These are phyloP conservation scores for Allantophomopsis lycopodina DNA, from an alignment of 2,329 filamentous ascomycete genomes.

Conservation along the genomic window DNA sequence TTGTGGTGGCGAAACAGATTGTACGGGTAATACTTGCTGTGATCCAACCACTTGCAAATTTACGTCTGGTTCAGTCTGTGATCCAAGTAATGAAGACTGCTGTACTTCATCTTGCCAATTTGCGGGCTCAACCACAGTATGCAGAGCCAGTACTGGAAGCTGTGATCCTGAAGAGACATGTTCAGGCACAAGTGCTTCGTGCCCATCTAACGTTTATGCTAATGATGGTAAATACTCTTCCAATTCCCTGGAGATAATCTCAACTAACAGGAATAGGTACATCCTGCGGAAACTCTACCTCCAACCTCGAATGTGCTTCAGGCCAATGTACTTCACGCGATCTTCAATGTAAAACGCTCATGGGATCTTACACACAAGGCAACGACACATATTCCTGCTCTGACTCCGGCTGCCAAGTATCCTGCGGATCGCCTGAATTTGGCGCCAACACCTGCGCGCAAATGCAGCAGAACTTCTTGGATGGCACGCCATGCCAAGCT, in stretches of 20 bases:
- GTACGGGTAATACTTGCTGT: constrained; percentile 69
- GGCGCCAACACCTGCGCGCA: constrained; percentile 52
- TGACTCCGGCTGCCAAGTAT: constrained; percentile 56
- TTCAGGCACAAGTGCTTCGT: constrained; percentile 55
- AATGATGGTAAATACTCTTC: constrained; percentile 39
- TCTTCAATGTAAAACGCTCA: constrained; percentile 73
- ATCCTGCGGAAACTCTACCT: constrained; percentile 44
- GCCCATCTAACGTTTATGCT: constrained; percentile 58
- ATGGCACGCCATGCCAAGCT: constrained; percentile 74
- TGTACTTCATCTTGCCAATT: constrained; percentile 57
- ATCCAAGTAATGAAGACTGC: constrained; percentile 71
- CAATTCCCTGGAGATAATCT: background rate
- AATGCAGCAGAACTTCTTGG: constrained; percentile 83
- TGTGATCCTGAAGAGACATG: constrained; percentile 85
- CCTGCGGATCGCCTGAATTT: constrained; percentile 58
- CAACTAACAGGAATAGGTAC: constrained; percentile 22
- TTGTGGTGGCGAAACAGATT: constrained; percentile 66
- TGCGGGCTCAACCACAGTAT: constrained; percentile 54
- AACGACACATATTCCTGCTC: constrained; percentile 76
- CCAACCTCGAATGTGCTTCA: constrained; percentile 64
- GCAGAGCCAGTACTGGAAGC: constrained; percentile 61
- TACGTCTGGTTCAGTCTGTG: constrained; percentile 57
- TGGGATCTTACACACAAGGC: constrained; percentile 58
- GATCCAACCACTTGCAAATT: constrained; percentile 80
- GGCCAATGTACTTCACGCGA: constrained; percentile 92